Base-by-base conservation (phyloP, 768 basidiomycete species). In the Leccinum variicolor region DNA sequence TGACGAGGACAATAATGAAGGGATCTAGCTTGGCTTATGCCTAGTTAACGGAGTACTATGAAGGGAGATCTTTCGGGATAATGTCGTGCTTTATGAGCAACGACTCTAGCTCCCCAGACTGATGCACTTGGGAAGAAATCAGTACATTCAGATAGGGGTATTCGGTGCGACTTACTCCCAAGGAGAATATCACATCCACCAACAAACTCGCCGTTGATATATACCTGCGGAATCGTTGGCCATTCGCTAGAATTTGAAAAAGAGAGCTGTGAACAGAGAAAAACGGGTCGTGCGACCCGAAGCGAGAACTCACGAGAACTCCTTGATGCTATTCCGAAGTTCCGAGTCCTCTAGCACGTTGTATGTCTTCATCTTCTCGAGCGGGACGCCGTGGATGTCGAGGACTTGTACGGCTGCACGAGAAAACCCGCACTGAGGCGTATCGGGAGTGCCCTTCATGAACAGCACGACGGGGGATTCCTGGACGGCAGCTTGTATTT, bases 171-270 rank as follows among this genome's bases (percentile, higher is more conserved):
- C 93, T 76, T 67, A 94, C 93, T 97, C 62, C 85, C 83, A 26
- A 98, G 73, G 21, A 98, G 75, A 64, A 99, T 98, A 75, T 99
- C 96, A 72, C 95, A 97, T 53, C 96, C 97, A 31, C 96, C 96
- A 43, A 99, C 80, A 66, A 99, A 99, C 71, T 97, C 94, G 5
- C 95, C 96, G 54, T 91, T 86, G 34, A 98, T 81, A 67, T 96
- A 99, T 13, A 99, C 72, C 71, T 99, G 96, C 11, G 96, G 96
- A 62, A 99, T 87, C 19, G 96, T 99, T 14, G 96, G 96, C 96
- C 96, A 99, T 62, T 97, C 92, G 23, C 95, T 98, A 65, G 15
- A 34, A 46, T 39, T 39, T 39, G 23, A 23, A 46, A 19, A 6
- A 50, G 14, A 26, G 13, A 14, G 36, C 9, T 21, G 17, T 56